Conservation (phyloP, 305 asterid species). For the Fraxinus latifolia region DNA sequence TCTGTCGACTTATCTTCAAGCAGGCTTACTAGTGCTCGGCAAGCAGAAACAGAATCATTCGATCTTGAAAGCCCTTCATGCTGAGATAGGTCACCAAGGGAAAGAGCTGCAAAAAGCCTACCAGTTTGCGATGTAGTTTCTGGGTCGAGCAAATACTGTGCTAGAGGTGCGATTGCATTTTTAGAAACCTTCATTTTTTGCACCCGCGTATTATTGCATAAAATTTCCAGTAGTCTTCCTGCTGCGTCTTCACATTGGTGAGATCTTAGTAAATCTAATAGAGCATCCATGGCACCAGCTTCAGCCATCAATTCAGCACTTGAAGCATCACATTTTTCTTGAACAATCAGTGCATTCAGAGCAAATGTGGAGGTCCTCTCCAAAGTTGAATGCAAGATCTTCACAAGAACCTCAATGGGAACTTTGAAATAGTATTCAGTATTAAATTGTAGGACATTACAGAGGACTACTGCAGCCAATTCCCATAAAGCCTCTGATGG, state of each 20-base stretch:
- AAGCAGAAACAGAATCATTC: constrained; percentile 72
- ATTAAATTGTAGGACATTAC: constrained; percentile 55
- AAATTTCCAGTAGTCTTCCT: constrained; percentile 66
- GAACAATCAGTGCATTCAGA: constrained; percentile 60
- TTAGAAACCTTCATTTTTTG: constrained; percentile 75
- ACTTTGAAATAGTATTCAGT: constrained; percentile 52
- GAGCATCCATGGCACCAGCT: constrained; percentile 76
- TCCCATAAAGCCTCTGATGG: constrained; percentile 66
- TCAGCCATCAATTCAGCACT: constrained; percentile 69
- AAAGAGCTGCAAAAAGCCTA: constrained; percentile 72
- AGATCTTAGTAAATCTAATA: constrained; percentile 75
- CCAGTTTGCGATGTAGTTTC: constrained; percentile 65
- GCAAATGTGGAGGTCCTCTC: constrained; percentile 55
- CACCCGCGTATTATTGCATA: constrained; percentile 56
- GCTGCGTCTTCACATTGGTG: constrained; percentile 72
- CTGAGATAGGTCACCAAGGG: constrained; percentile 83
- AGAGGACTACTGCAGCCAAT: constrained; percentile 70
- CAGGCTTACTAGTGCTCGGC: constrained; percentile 63
- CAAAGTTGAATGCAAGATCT: constrained; percentile 53
- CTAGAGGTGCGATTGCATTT: constrained; percentile 73
- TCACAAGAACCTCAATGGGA: constrained; percentile 69
- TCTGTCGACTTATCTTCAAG: constrained; percentile 76
- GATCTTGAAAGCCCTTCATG: constrained; percentile 84
- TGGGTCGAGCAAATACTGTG: constrained; percentile 83
- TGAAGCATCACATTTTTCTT: constrained; percentile 59